Base-by-base conservation (phyloP, 768 basidiomycete species). In the Tulasnella sp. region DNA sequence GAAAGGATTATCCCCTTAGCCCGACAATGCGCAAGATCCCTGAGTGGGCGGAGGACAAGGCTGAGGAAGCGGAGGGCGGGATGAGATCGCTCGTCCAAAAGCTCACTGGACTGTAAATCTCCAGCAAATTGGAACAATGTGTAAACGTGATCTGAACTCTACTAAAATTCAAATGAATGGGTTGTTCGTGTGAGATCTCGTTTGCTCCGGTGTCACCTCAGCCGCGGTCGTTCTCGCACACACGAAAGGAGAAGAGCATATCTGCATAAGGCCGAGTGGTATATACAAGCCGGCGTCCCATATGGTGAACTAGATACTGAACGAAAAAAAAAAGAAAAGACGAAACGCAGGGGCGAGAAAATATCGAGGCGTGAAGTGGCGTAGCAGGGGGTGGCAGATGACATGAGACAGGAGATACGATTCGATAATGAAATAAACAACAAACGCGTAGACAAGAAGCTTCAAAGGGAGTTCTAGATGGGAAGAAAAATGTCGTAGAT, bases 1-100 rank as follows among this genome's bases (percentile, higher is more conserved):
- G 94, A 14, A 92, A 93, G 84, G 90, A 88, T 86, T 94, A 82
- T 79, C 76, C 76, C 1, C 38, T 62, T 44, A 77, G 76, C 42
- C 76, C 76, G 19, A 62, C 76, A 34, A 77, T 77, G 48, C 48
- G 58, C 27, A 62, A 56, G 2, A 6, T 77, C 19, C 52, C 76
- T 18, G 27, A 38, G 19, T 62, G 38, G 38, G 52, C 76, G 9
- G 76, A 62, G 40, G 76, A 62, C 18, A 40, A 74, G 44, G n/a
- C 24, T 21, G 73, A 27, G 44, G 73, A 74, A 16, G 44, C 73
- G 0, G 38, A 40, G 73, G 38, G 9, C 9, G 73, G 21, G 12
- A 5, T 27, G 1, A 74, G 38, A 74, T 36, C 38, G 14, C 73
- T 74, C 73, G 27, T 74, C 44, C 38, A 40, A 9, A 74, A 74